Evolutionary conservation across 2,329 filamentous ascomycete species (phyloP).

Genomic region (Leptographium radiaticola): DNA sequence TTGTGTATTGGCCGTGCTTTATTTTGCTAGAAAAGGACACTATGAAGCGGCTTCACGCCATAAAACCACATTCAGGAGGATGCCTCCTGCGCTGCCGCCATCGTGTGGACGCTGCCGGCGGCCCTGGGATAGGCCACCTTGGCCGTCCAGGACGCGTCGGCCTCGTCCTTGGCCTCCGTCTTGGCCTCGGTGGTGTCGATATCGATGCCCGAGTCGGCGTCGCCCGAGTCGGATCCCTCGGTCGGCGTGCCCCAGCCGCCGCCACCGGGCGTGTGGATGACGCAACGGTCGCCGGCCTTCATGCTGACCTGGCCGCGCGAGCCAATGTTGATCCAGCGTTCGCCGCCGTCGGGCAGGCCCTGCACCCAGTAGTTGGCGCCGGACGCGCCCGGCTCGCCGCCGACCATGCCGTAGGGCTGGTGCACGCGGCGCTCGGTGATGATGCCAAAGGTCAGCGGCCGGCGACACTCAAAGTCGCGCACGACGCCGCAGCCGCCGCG

Average conservation of each 20-base stretch:
- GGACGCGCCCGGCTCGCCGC: slow-evolving; percentile 64
- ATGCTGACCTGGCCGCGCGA: slow-evolving; percentile 69
- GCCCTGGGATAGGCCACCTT: too few species aligned
- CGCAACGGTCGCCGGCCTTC: slow-evolving; percentile 63
- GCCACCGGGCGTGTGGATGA: slow-evolving; percentile 66
- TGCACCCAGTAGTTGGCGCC: slow-evolving; percentile 82
- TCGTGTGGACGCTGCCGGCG: too few species aligned
- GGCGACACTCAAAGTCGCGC: slow-evolving; percentile 68
- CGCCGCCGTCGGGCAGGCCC: slow-evolving; percentile 15
- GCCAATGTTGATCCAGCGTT: slow-evolving; percentile 51
- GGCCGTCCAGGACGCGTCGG: too few species aligned
- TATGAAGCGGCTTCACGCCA: too few species aligned
- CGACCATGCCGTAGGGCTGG: slow-evolving; percentile 68
- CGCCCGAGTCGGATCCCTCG: too few species aligned
- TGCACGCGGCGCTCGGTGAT: slow-evolving; percentile 64
- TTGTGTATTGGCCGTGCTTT: too few species aligned
- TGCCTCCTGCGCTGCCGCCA: too few species aligned
- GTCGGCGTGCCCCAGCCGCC: slow-evolving; percentile 53
- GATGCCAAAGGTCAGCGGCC: slow-evolving; percentile 65
- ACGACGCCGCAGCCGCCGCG: slow-evolving; percentile 61
- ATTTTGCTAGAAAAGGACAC: too few species aligned
- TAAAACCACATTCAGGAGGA: too few species aligned
- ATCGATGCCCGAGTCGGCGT: too few species aligned
- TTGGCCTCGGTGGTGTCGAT: too few species aligned
- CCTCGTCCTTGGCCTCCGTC: too few species aligned